Evolutionary conservation across 2,329 filamentous ascomycete species (phyloP).

Genomic region (Bipolaris oryzae): DNA sequence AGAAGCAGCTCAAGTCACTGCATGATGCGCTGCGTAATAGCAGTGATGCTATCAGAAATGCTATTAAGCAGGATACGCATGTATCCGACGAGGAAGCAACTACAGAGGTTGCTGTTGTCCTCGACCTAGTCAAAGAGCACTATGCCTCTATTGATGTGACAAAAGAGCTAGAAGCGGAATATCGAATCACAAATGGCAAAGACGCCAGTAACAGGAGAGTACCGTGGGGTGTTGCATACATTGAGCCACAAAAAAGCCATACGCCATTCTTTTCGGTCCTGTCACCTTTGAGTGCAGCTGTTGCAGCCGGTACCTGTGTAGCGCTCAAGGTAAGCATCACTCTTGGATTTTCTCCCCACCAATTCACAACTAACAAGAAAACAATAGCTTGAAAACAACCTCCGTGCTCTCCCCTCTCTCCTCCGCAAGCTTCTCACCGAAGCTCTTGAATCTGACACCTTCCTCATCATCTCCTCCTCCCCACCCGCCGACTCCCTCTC

Average conservation of each 20-base stretch:
- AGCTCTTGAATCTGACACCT: conserved; percentile 57
- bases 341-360: neutral
- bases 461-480: conserved; percentile 50
- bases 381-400: conserved; percentile 51
- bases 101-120: conserved; percentile 51
- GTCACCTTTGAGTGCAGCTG: conserved; percentile 51
- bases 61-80: conserved; percentile 51
- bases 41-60: conserved; percentile 45
- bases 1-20: conserved; percentile 54
- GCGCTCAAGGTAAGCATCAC: conserved; percentile 53
- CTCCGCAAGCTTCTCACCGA: conserved; percentile 49
- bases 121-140: conserved; percentile 49
- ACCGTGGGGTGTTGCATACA: conserved; percentile 54
- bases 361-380: neutral
- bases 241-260: conserved; percentile 54
- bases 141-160: conserved; percentile 51
- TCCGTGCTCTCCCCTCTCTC: conserved; percentile 44
- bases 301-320: conserved; percentile 60
- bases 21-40: conserved; percentile 49
- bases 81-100: conserved; percentile 48
- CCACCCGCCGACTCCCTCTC: conserved; percentile 35
- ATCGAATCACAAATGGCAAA: conserved; percentile 49
- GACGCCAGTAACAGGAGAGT: conserved; percentile 45
- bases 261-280: conserved; percentile 53
- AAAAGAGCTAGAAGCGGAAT: conserved; percentile 51